phyloP scores from a whole-genome alignment of 805 yeast species.

The Wickerhamomyces alni region DNA sequence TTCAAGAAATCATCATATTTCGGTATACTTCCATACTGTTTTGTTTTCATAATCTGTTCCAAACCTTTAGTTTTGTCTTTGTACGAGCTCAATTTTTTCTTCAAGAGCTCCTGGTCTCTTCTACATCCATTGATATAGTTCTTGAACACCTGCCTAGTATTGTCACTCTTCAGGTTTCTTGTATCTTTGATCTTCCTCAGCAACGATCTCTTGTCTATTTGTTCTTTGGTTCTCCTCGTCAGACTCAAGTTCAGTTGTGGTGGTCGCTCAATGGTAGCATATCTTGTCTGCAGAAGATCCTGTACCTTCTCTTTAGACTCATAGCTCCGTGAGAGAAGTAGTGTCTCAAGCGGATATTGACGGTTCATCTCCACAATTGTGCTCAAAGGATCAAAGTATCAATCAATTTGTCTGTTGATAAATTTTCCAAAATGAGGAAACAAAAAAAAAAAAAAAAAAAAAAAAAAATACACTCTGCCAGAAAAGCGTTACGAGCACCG shows the following conservation, averaged over 20 bases:
- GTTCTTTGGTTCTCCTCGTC: not conserved
- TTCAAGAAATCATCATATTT: slow-evolving; percentile 45
- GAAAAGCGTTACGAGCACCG: too few species aligned
- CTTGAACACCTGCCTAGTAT: slow-evolving; percentile 11
- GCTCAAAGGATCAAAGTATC: too few species aligned
- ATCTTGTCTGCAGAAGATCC: slow-evolving; percentile 30
- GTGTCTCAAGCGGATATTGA: slow-evolving; percentile 3
- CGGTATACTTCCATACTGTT: slow-evolving; percentile 23
- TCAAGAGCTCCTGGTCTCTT: slow-evolving; percentile 20
- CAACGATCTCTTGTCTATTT: not conserved
- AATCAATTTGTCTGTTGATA: too few species aligned
- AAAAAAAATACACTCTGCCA: too few species aligned
- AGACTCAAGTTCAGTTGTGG: slow-evolving; percentile 15
- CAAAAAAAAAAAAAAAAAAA: too few species aligned
- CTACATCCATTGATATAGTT: slow-evolving; percentile 10
- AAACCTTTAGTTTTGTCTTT: slow-evolving; percentile 12
- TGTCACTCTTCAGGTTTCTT: slow-evolving; percentile 10
- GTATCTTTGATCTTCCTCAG: not conserved
- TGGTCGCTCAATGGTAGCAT: slow-evolving; percentile 24
- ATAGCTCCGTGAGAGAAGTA: not conserved
- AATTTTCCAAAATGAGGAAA: too few species aligned
- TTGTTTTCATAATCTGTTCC: slow-evolving; percentile 14
- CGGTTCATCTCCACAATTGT: slow-evolving; percentile 2
- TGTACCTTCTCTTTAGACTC: slow-evolving; percentile 15
- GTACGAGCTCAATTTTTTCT: slow-evolving; percentile 9